Evolutionary conservation across 208 protist species (phyloP).

Genomic region (Wallacemonas sp.): DNA sequence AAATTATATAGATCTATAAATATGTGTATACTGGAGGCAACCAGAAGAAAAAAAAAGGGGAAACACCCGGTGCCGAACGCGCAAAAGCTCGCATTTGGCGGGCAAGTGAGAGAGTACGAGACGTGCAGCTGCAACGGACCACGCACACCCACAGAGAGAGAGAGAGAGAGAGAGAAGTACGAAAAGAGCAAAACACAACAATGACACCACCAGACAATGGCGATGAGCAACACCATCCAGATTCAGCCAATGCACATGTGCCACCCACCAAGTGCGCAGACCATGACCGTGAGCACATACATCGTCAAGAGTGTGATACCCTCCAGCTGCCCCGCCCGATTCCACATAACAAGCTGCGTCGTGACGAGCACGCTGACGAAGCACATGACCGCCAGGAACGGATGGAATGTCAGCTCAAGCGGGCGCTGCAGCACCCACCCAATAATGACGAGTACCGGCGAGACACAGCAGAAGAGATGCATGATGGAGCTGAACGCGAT

Average conservation of each 20-base stretch:
- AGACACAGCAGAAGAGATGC: constrained; percentile 70
- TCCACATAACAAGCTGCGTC: constrained; percentile 40
- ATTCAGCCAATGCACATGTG: constrained; percentile 20
- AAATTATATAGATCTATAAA: too few relatives aligned
- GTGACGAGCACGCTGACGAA: constrained; percentile 64
- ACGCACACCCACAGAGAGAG: too few relatives aligned
- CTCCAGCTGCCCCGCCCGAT: constrained; percentile 58
- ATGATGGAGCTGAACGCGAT: constrained; percentile 69
- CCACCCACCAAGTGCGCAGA: constrained; percentile 40
- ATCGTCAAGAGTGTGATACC: constrained; percentile 58
- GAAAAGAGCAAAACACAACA: too few relatives aligned
- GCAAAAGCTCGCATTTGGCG: too few relatives aligned
- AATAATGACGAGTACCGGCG: constrained; percentile 56
- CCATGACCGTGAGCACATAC: constrained; percentile 47
- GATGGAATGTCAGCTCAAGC: constrained; percentile 64
- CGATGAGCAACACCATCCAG: not conserved
- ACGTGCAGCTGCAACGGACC: not conserved
- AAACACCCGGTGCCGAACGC: too few relatives aligned
- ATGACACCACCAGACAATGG: too few relatives aligned
- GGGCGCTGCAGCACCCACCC: constrained; percentile 41
- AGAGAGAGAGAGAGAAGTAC: too few relatives aligned
- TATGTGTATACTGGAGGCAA: too few relatives aligned
- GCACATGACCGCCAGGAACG: constrained; percentile 53
- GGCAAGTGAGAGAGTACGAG: not conserved
- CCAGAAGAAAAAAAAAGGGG: constrained; percentile 7